These are phyloP conservation scores for Sporothrix pseudoabietina DNA, from an alignment of 2,329 filamentous ascomycete species.

Conservation along the genomic window DNA sequence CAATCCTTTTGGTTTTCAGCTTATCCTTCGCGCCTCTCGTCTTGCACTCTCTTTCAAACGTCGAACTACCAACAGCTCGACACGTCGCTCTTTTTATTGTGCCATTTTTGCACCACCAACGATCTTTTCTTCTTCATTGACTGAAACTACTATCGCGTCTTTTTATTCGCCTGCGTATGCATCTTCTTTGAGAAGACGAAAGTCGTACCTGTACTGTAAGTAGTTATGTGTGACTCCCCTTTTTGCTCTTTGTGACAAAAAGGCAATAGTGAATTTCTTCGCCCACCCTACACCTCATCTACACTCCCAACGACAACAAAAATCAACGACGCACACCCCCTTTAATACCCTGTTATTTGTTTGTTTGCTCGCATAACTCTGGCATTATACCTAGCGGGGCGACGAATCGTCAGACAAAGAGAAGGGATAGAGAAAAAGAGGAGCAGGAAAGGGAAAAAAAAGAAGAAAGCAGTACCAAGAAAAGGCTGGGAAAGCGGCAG, in stretches of 20 bases:
- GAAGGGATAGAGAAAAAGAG: background rate
- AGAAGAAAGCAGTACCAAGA: slow-evolving; percentile 7
- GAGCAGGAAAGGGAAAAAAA: background rate
- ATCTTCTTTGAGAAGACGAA: slow-evolving; percentile 16
- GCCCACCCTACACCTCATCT: background rate
- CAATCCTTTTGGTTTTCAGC: slow-evolving; percentile 29
- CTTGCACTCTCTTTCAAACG: slow-evolving; percentile 34
- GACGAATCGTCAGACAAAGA: slow-evolving; percentile 17
- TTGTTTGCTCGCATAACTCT: slow-evolving; percentile 25
- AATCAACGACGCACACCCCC: background rate
- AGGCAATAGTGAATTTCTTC: background rate
- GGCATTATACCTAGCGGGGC: slow-evolving; percentile 25
- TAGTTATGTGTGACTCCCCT: background rate
- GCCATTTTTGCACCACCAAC: slow-evolving; percentile 10
- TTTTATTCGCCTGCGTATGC: slow-evolving; percentile 23
- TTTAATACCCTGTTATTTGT: background rate
- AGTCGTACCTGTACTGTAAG: slow-evolving; percentile 26
- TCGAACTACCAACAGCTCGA: slow-evolving; percentile 24
- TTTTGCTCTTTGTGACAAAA: background rate
- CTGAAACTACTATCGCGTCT: slow-evolving; percentile 18
- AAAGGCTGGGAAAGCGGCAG: slow-evolving; percentile 14
- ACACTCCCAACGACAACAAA: background rate
- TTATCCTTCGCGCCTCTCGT: slow-evolving; percentile 24
- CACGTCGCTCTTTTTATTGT: slow-evolving; percentile 29
- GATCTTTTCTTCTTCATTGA: slow-evolving; percentile 26